phyloP scores from a whole-genome alignment of 140 eudicot species.

The Oenanthe javanica region DNA sequence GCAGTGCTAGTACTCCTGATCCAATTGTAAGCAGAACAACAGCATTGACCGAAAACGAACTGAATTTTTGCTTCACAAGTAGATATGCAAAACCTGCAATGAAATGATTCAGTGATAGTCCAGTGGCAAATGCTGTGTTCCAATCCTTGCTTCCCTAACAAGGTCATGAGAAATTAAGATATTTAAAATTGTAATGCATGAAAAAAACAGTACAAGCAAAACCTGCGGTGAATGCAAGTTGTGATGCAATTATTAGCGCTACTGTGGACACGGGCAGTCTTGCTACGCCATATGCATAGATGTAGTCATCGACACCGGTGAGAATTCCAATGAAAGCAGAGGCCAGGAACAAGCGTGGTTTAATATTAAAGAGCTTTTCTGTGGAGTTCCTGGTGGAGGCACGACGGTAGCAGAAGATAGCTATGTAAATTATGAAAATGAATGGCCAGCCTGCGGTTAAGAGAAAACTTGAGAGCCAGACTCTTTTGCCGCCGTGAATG shows the following conservation, averaged over 20 bases:
- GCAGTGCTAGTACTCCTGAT: constrained; percentile 21
- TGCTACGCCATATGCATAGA: neutral
- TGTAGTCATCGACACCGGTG: neutral
- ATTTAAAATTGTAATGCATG: constrained; percentile 2
- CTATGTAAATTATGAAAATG: neutral
- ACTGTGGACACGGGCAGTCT: neutral
- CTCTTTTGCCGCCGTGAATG: constrained; percentile 1
- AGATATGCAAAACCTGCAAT: neutral
- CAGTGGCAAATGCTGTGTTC: neutral
- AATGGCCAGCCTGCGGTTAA: neutral
- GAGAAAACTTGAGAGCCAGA: neutral
- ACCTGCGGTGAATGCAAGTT: neutral
- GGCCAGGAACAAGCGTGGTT: neutral
- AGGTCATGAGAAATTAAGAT: neutral
- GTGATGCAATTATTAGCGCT: neutral
- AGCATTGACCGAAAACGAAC: constrained; percentile 25
- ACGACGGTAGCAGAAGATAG: neutral
- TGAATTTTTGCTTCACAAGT: constrained; percentile 23
- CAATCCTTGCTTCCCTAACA: neutral
- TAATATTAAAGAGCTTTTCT: neutral
- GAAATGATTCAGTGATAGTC: neutral
- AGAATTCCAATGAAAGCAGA: neutral
- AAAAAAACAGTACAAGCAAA: neutral
- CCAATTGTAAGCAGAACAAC: constrained; percentile 27
- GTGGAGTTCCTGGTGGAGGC: neutral